Conservation (phyloP, 116 monocot genomes). For the Zostera marina region DNA sequence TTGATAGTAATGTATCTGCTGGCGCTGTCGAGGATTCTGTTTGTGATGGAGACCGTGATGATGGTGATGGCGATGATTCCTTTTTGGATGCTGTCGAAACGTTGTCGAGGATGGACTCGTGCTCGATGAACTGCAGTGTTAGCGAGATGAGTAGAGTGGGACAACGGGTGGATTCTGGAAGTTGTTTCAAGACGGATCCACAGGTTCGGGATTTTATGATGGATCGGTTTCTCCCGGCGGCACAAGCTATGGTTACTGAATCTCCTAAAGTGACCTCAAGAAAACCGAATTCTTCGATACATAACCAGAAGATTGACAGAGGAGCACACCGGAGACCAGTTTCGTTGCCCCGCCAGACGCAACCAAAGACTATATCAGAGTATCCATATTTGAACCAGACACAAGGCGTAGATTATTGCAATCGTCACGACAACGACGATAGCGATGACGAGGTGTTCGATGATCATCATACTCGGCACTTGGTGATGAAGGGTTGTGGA, state of each 20-base stretch:
- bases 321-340: slow-evolving; percentile 12
- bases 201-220: slow-evolving; percentile 63
- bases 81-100: slow-evolving; percentile 61
- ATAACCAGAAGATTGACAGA: slow-evolving; percentile 4
- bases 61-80: slow-evolving; percentile 13
- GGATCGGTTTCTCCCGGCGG: slow-evolving; percentile 71
- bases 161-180: slow-evolving; percentile 5
- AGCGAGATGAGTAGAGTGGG: slow-evolving; percentile 33
- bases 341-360: slow-evolving; percentile 18
- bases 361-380: slow-evolving; percentile 11
- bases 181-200: slow-evolving; percentile 24
- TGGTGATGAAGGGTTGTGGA: slow-evolving; percentile 48
- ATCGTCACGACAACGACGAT: slow-evolving; percentile 21
- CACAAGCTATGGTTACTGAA: slow-evolving; percentile 43
- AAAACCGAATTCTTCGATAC: slow-evolving; percentile 8
- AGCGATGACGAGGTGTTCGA: slow-evolving; percentile 15
- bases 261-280: slow-evolving; percentile 8
- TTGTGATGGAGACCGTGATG: not conserved
- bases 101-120: slow-evolving; percentile 47
- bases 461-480: slow-evolving; percentile 12
- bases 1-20: not conserved
- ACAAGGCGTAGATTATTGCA: slow-evolving; percentile 6
- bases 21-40: not conserved
- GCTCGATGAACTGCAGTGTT: slow-evolving; percentile 67
- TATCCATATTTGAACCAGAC: slow-evolving; percentile 5